These are phyloP conservation scores for Juglanconis sp. DNA, from an alignment of 2,329 filamentous ascomycete genomes.

Conservation along the genomic window DNA sequence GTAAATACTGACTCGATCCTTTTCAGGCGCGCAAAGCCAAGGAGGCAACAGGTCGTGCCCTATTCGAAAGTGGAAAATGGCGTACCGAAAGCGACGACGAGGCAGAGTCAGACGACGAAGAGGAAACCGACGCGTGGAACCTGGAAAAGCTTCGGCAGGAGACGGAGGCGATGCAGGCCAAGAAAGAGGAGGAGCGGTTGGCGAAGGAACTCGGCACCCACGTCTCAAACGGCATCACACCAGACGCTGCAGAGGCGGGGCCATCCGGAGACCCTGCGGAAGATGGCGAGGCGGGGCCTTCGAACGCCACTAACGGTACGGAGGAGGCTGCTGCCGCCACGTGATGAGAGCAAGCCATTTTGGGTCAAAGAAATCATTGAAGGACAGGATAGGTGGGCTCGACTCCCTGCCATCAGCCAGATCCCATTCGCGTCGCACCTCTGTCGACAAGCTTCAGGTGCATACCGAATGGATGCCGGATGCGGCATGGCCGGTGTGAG, in stretches of 20 bases:
- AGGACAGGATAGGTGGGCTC: conserved; percentile 4
- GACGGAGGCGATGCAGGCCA: conserved; percentile 71
- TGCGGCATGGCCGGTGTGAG: conserved; percentile 1
- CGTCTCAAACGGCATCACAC: conserved; percentile 15
- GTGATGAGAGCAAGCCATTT: conserved; percentile 1
- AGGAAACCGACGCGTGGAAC: conserved; percentile 65
- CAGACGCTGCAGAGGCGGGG: conserved; percentile 14
- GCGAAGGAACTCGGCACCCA: conserved; percentile 29
- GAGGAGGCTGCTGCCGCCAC: conserved; percentile 12
- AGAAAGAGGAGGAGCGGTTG: conserved; percentile 74
- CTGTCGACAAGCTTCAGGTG: conserved; percentile 17
- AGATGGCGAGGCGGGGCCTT: background rate
- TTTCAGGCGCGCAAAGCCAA: conserved; percentile 76
- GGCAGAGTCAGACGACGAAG: conserved; percentile 59
- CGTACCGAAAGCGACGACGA: conserved; percentile 62
- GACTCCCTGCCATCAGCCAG: conserved; percentile 1
- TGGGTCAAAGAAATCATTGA: background rate
- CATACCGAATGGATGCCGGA: conserved; percentile 12
- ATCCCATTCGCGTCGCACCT: conserved; percentile 15
- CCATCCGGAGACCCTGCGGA: background rate
- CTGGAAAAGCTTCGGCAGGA: conserved; percentile 78
- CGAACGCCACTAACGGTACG: background rate
- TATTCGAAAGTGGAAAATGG: conserved; percentile 98
- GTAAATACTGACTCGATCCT: background rate
- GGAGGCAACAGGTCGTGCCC: conserved; percentile 88